Base-by-base conservation (phyloP, 2,329 filamentous ascomycete species). In the Fusarium sp. region DNA sequence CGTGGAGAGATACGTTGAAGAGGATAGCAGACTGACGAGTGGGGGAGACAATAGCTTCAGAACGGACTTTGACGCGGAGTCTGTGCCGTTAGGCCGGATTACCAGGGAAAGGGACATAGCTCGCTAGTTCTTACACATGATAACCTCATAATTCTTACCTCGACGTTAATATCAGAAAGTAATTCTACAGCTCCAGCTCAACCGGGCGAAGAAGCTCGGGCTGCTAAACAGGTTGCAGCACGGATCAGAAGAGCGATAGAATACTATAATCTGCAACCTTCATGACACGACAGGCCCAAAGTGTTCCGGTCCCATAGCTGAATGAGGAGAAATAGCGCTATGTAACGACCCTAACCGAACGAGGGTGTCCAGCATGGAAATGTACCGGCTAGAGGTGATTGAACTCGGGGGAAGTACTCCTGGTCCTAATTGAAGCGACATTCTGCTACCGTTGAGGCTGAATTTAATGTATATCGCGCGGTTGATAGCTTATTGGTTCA, bases 381-480 rank as follows among this genome's bases (percentile, higher is more conserved):
- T 16, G 12, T 15, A 7, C 28, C 12, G 34, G 15, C 47, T 15
- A 51, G 47, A 12, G 46, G 12, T 15, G 34, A 12, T 18, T n/a
- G 33, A 26, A 36, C 31, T 49, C 31, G 20, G 20, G 23, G 66
- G 84, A 88, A 0, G 83, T 89, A 1, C 82, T 91, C 6, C 79
- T 91, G 2, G 11, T 45, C 13, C 18, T 28, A 20, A 45, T 6
- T 10, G 3, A 26, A 42, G 75, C 76, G 20, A 84, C 0, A 77
- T 91, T 4, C 75, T 84, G 2, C 77, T 81, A 9, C 76, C 88
- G 20, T 80, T 91, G 10, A 72, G 74, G 26, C 77, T 77, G 64
- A 72, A 76, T 85, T 89, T 78, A 91, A 92, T 71, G 91, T 69
- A 77, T 71, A 0, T 91, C 89, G 89, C 82, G 31, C 85, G 8